Evolutionary conservation across 352 stramenopile genomes (phyloP), one percentile per base, ranked within the genome.

Genomic region (Globisporangium nodosum): DNA sequence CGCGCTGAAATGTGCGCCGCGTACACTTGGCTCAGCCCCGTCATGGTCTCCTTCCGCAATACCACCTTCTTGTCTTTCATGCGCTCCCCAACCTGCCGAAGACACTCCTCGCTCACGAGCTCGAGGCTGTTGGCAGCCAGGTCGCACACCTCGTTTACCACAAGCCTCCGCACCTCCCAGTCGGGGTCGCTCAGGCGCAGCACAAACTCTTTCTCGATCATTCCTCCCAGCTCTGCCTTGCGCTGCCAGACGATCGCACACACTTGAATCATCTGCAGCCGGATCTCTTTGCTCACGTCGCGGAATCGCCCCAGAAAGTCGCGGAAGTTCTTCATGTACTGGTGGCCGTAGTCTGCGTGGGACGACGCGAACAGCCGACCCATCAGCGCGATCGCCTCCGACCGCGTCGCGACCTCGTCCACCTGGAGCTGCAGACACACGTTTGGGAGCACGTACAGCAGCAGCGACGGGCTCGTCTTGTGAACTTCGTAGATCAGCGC

Each of bases 31-130:
- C 82, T 90, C 16, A 96, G 68, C 0, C 86, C 86, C 13, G 86
- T 96, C 86, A 96, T 96, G 11, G 86, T 89, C 63, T 96, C 86
- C 54, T 94, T 96, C 16, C 86, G 69, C 27, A 94, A 43, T 0
- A 74, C 54, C 1, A 92, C 76, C 50, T 82, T 90, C 56, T 96
- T 96, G 64, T 96, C 86, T 57, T 94, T 94, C 83, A 96, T 91
- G 11, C 86, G 82, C 55, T 96, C 86, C 18, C 84, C 86, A 8
- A 94, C 78, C 50, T 84, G 69, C 3, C 77, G 75, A 3, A 96
- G 70, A 47, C 78, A 88, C 15, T 82, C 68, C 35, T 88, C 77
- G 46, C 72, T 85, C 13, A 94, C 76, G 24, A 74, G 51, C n/a
- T 81, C 71, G 39, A 96, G 61, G n/a, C 61, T 65, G 56, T 87